Evolutionary conservation across 31 red algal species (phyloP), one percentile per base, ranked within the genome.

Genomic region (Porphyra umbilicalis): DNA sequence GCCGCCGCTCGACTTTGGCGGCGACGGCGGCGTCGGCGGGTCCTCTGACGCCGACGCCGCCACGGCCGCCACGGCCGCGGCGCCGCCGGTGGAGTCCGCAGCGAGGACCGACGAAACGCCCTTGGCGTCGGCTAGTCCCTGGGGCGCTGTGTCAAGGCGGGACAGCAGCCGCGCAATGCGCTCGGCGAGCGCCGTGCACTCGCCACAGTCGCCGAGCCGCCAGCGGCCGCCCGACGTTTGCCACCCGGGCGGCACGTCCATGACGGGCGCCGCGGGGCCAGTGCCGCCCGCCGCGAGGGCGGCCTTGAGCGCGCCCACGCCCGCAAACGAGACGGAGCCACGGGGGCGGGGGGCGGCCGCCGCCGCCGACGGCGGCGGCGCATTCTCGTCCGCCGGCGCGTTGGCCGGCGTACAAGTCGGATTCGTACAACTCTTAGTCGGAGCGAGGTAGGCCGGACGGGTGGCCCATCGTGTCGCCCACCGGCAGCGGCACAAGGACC

Each of bases 341-440:
- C 57, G 57, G 20, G 57, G 57, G 13, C 57, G 57, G 2, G 57
- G 57, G 0, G 57, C 20, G 11, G 57, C 20, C 13, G 25, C 25
- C 13, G 57, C 2, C 18, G 57, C 25, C 25, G 57, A 76, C 75
- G 33, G 11, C 75, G 31, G 75, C 31, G 8, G 33, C 30, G 75
- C 31, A 76, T 76, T 33, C 30, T 32, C 31, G 75, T 32, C 10
- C 30, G 75, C 31, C 31, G 33, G 75, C 75, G 33, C 30, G 33
- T 76, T 32, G 33, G 75, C 75, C 33, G 75, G 31, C 33, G 75
- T 32, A 32, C 33, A 33, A 76, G 30, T 33, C 33, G 31, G 31
- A 76, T 76, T 76, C 75, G 33, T 76, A n/a, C 31, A n/a, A 76
- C 30, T 32, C 75, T 76, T 76, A 76, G 75, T 32, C 75, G 33